phyloP scores from a whole-genome alignment of 192 early-diverging fungal species.

The Diversispora epigaea region DNA sequence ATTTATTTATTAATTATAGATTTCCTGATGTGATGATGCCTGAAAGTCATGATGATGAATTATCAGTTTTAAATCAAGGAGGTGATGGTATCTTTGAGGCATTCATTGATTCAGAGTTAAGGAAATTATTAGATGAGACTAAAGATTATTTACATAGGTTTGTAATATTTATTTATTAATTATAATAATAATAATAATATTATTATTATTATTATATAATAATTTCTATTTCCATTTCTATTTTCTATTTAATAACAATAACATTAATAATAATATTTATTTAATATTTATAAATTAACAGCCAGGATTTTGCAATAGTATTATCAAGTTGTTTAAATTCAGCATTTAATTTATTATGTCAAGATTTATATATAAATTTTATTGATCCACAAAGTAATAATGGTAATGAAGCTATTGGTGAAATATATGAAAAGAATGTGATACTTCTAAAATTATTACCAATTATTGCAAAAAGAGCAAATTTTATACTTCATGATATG shows the following conservation, averaged over 20 bases:
- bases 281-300: constrained; percentile 16
- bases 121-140: constrained; percentile 79
- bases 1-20: constrained; percentile 35
- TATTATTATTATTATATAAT: not conserved
- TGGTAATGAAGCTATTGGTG: constrained; percentile 49
- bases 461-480: constrained; percentile 63
- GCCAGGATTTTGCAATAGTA: constrained; percentile 51
- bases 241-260: not conserved
- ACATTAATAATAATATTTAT: too few species aligned
- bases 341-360: constrained; percentile 46
- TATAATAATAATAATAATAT: too few species aligned
- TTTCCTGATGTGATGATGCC: constrained; percentile 65
- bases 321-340: constrained; percentile 42
- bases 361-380: constrained; percentile 41
- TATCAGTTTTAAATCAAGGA: constrained; percentile 59
- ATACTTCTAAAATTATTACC: constrained; percentile 66
- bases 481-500: constrained; percentile 70
- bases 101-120: constrained; percentile 62
- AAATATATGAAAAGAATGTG: constrained; percentile 49
- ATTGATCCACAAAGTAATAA: constrained; percentile 51
- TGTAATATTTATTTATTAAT: not conserved
- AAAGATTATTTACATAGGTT: constrained; percentile 86
- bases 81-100: constrained; percentile 46
- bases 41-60: constrained; percentile 56
- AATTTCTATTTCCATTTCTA: constrained; percentile 1